Conservation (phyloP, 208 protist species). For the Crithidia fasciculata region DNA sequence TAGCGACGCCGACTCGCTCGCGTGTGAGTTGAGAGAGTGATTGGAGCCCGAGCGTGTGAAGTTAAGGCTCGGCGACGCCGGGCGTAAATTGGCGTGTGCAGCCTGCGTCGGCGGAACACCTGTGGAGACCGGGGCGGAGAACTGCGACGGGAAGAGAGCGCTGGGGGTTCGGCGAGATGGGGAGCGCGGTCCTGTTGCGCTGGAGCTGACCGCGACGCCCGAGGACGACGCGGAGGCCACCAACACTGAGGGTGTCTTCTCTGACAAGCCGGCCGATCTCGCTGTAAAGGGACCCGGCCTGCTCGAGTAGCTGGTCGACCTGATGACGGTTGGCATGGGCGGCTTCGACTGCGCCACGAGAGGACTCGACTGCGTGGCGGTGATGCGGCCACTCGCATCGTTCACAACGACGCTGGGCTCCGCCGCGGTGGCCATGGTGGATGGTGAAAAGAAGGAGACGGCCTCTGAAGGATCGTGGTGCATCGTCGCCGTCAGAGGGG, state of each 20-base stretch:
- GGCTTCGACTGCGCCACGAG: background rate
- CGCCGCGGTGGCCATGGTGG: background rate
- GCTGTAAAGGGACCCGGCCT: background rate
- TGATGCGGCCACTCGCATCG: background rate
- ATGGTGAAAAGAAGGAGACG: conserved; percentile 5
- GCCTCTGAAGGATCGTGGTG: conserved; percentile 7
- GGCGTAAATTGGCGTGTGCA: background rate
- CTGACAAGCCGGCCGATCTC: background rate
- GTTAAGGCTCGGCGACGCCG: conserved; percentile 4
- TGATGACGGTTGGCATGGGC: conserved; percentile 13
- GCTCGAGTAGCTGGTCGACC: conserved; percentile 6
- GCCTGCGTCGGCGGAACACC: background rate
- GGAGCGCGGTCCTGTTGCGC: background rate
- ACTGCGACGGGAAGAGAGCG: background rate
- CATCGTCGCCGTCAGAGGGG: background rate
- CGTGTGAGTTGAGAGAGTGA: conserved; percentile 1
- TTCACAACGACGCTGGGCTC: background rate
- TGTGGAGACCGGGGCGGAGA: background rate
- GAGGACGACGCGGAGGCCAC: conserved; percentile 12
- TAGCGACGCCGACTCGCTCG: conserved; percentile 12
- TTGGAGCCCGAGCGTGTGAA: conserved; percentile 9
- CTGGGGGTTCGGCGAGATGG: conserved; percentile 9
- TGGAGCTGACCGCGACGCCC: background rate
- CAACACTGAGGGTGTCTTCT: conserved; percentile 16
- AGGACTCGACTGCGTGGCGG: background rate